Conservation (phyloP, 805 yeast genomes). For the Candida insectorum region DNA sequence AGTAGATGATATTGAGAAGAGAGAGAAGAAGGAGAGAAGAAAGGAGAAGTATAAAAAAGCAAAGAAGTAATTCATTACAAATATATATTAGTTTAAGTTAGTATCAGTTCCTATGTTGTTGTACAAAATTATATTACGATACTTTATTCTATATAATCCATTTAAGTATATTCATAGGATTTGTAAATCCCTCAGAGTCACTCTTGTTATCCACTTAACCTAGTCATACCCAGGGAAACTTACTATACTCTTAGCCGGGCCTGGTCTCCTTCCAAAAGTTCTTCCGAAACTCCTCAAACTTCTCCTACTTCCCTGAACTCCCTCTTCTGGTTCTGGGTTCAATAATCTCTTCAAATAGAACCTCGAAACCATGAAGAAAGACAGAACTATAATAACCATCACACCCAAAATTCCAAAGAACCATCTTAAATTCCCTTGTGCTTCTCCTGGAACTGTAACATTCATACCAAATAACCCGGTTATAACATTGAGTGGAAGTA, state of each 20-base stretch:
- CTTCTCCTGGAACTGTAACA: slow-evolving; percentile 77
- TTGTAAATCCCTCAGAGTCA: too few relatives aligned
- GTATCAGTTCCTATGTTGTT: too few relatives aligned
- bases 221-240: slow-evolving; percentile 12
- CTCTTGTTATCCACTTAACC: background rate
- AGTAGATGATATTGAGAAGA: slow-evolving; percentile 3
- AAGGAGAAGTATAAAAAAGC: too few relatives aligned
- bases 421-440: slow-evolving; percentile 27
- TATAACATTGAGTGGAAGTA: slow-evolving; percentile 84
- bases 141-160: too few relatives aligned
- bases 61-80: too few relatives aligned
- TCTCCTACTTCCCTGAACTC: slow-evolving; percentile 13
- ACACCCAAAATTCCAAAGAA: slow-evolving; percentile 30
- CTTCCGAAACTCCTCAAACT: slow-evolving; percentile 27
- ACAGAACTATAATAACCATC: slow-evolving; percentile 18
- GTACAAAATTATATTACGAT: too few relatives aligned
- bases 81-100: too few relatives aligned
- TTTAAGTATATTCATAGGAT: too few relatives aligned
- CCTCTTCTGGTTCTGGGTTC: slow-evolving; percentile 10
- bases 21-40: too few relatives aligned
- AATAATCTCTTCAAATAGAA: slow-evolving; percentile 18
- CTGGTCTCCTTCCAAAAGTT: slow-evolving; percentile 18
- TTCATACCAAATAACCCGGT: slow-evolving; percentile 97
- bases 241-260: slow-evolving; percentile 32
- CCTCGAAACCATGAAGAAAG: slow-evolving; percentile 16